A percentile compares a stretch with the other conserved stretches of the same genome.
Evolutionary conservation across 2,329 filamentous ascomycete genomes (phyloP).

Genomic region (Triangularia setosa): DNA sequence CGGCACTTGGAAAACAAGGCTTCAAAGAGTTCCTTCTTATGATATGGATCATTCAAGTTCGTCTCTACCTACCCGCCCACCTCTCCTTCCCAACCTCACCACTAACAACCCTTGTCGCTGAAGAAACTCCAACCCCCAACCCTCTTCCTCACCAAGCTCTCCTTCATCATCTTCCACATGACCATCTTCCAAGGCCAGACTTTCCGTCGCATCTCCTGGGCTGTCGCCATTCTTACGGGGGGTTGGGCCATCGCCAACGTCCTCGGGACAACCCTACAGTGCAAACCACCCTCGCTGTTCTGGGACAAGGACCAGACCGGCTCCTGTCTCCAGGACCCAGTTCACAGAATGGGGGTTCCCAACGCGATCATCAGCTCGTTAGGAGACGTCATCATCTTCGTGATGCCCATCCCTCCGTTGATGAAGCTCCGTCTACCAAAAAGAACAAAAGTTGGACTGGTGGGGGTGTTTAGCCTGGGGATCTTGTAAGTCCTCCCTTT

Average conservation of each 20-base stretch:
- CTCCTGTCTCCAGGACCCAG: background rate
- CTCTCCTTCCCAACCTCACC: background rate
- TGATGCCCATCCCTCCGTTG: conserved; percentile 11
- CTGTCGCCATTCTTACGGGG: background rate
- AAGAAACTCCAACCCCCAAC: conserved; percentile 15
- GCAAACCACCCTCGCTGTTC: conserved; percentile 8
- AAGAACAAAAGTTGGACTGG: conserved; percentile 11
- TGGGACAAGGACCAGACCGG: conserved; percentile 12
- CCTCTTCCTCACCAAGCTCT: conserved; percentile 12
- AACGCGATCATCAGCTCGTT: conserved; percentile 2
- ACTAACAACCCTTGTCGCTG: background rate
- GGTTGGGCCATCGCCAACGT: conserved; percentile 8
- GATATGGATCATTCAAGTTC: conserved; percentile 9
- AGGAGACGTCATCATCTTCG: conserved; percentile 16
- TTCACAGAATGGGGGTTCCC: conserved; percentile 10
- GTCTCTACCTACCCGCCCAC: background rate
- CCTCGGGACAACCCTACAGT: conserved; percentile 10
- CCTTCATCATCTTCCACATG: conserved; percentile 14
- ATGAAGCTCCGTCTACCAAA: background rate
- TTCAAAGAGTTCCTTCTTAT: background rate
- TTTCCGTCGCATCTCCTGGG: conserved; percentile 11
- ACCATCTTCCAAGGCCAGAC: conserved; percentile 8
- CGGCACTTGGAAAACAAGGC: background rate
- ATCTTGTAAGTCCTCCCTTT: conserved; percentile 11
- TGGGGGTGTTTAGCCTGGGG: conserved; percentile 10